phyloP scores from a whole-genome alignment of 345 rosid genomes.

The Gossypium mustelinum region DNA sequence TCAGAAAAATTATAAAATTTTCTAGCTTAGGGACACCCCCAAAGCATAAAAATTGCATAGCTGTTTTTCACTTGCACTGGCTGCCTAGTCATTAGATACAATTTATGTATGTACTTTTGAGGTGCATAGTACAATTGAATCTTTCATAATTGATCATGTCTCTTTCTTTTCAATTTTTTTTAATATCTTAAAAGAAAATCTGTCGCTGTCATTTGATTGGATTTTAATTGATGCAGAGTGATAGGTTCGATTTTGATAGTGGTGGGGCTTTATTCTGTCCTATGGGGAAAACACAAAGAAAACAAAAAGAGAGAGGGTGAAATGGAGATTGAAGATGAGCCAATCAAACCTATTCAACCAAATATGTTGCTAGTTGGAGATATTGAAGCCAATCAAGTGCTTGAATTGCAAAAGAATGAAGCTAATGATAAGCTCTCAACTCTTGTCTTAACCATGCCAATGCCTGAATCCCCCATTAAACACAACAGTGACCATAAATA shows the following conservation, averaged over 20 bases:
- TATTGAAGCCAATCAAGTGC: constrained; percentile 36
- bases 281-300: constrained; percentile 92
- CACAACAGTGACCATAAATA: constrained; percentile 22
- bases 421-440: constrained; percentile 27
- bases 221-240: constrained; percentile 40
- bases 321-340: constrained; percentile 22
- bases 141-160: neutral
- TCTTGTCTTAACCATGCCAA: constrained; percentile 34
- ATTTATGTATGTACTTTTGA: neutral
- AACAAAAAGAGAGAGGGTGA: constrained; percentile 29
- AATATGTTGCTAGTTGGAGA: constrained; percentile 26
- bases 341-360: constrained; percentile 30
- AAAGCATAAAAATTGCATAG: neutral
- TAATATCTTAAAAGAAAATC: neutral
- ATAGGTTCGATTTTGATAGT: constrained; percentile 59
- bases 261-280: constrained; percentile 65
- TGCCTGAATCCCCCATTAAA: constrained; percentile 29
- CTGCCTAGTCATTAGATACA: neutral
- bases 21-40: too few relatives aligned
- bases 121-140: neutral
- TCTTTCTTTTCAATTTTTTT: neutral
- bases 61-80: neutral
- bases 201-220: neutral
- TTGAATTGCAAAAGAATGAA: constrained; percentile 23
- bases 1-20: too few relatives aligned